phyloP scores from a whole-genome alignment of 495 filamentous ascomycete genomes.

The Cladorrhinum samala region DNA sequence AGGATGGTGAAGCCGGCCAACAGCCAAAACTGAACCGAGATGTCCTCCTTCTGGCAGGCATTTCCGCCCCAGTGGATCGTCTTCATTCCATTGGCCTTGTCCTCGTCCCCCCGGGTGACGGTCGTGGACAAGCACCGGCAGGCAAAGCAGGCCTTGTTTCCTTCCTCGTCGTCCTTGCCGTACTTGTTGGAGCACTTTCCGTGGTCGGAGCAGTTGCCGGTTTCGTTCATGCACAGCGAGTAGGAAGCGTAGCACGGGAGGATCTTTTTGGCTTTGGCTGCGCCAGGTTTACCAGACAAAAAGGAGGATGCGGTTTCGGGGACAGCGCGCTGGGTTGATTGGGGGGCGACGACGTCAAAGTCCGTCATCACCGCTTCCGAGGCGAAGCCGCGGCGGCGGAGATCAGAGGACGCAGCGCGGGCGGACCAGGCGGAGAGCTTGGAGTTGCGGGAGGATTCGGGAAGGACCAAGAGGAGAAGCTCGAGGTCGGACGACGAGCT shows the following conservation, averaged over 20 bases:
- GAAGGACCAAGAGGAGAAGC: conserved; percentile 39
- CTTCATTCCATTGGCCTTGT: conserved; percentile 16
- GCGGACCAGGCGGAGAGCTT: conserved; percentile 26
- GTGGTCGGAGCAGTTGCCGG: conserved; percentile 69
- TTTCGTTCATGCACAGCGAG: conserved; percentile 55
- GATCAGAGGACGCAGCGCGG: conserved; percentile 27
- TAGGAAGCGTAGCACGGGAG: conserved; percentile 60
- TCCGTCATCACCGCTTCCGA: conserved; percentile 30
- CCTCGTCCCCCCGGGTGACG: conserved; percentile 37
- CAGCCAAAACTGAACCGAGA: conserved; percentile 82
- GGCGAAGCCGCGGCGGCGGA: conserved; percentile 28
- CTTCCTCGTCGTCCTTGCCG: conserved; percentile 20
- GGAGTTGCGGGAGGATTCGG: conserved; percentile 33
- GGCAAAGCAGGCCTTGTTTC: conserved; percentile 56
- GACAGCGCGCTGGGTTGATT: conserved; percentile 17
- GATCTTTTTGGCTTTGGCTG: conserved; percentile 27
- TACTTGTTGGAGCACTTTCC: conserved; percentile 63
- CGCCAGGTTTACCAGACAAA: too few species aligned
- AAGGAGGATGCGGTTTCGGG: conserved; percentile 18
- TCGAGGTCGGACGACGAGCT: conserved; percentile 37
- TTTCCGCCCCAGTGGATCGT: conserved; percentile 66
- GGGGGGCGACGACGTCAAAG: conserved; percentile 8
- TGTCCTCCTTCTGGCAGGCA: conserved; percentile 86
- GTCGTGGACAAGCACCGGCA: conserved; percentile 62
- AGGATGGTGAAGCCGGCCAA: conserved; percentile 63